phyloP scores from a whole-genome alignment of 1,139 yeast species.

The Keqinozyma sinolaborantium region DNA sequence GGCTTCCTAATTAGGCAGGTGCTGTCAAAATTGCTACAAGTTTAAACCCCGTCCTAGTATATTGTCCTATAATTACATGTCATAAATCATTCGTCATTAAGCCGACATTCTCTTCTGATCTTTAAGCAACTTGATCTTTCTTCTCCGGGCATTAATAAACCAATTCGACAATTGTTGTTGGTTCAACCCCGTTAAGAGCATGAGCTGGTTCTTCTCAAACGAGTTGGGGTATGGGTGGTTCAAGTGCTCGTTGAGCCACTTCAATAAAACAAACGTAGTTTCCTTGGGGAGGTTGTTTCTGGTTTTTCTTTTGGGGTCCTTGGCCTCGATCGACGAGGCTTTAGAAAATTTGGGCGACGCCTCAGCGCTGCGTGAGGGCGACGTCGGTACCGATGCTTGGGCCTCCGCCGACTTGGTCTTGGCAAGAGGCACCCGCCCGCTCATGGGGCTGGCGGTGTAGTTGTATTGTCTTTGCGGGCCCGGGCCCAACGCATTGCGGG shows the following conservation, averaged over 20 bases:
- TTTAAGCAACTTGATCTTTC: constrained; percentile 59
- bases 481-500: too few species aligned
- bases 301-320: constrained; percentile 37
- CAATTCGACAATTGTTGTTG: constrained; percentile 92
- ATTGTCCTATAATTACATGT: too few species aligned
- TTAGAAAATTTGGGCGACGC: not conserved
- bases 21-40: too few species aligned
- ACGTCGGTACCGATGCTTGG: too few species aligned
- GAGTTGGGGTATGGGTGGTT: constrained; percentile 95
- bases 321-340: constrained; percentile 1
- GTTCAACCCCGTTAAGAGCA: constrained; percentile 81
- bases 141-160: constrained; percentile 93
- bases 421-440: too few species aligned
- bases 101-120: constrained; percentile 28
- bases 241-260: constrained; percentile 82
- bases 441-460: too few species aligned
- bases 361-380: not conserved
- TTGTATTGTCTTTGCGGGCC: not conserved
- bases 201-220: constrained; percentile 77
- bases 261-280: constrained; percentile 75
- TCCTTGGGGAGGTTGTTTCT: constrained; percentile 85
- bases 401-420: too few species aligned
- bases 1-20: too few species aligned
- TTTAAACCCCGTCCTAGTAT: too few species aligned
- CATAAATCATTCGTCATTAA: not conserved